Evolutionary conservation across 192 early-diverging fungal species (phyloP).

Genomic region (Coemansia umbellata): DNA sequence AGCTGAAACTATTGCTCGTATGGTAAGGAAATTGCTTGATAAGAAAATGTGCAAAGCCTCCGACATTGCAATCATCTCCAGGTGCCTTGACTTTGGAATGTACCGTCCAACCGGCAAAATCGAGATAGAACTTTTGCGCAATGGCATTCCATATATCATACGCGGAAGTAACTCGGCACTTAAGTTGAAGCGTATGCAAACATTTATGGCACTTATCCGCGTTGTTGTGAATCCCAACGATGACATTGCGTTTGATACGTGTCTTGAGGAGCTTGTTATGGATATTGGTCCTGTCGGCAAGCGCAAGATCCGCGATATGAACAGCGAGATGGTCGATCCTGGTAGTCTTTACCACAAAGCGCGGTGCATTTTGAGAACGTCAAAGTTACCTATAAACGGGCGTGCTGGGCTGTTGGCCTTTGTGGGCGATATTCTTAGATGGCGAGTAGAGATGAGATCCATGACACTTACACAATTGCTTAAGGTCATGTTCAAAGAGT

Average conservation of each 20-base stretch:
- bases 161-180: constrained; percentile 42
- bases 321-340: not conserved
- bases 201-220: constrained; percentile 37
- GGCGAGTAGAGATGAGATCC: constrained; percentile 9
- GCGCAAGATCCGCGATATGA: not conserved
- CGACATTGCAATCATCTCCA: constrained; percentile 64
- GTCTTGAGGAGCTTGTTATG: constrained; percentile 20
- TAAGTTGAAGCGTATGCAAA: constrained; percentile 30
- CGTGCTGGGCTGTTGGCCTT: constrained; percentile 18
- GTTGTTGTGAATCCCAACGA: constrained; percentile 28
- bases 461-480: constrained; percentile 11
- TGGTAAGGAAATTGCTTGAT: constrained; percentile 36
- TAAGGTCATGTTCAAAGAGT: constrained; percentile 9
- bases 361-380: not conserved
- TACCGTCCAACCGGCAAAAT: constrained; percentile 51
- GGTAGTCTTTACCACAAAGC: constrained; percentile 4
- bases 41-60: constrained; percentile 63
- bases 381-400: constrained; percentile 3
- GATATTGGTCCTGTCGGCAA: constrained; percentile 12
- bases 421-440: constrained; percentile 2
- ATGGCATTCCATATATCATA: constrained; percentile 34
- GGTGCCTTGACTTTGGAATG: constrained; percentile 55
- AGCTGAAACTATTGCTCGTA: constrained; percentile 40
- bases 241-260: constrained; percentile 26
- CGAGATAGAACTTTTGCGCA: constrained; percentile 54